Evolutionary conservation across 805 yeast species (phyloP).

Genomic region (Wickerhamiella cacticola): DNA sequence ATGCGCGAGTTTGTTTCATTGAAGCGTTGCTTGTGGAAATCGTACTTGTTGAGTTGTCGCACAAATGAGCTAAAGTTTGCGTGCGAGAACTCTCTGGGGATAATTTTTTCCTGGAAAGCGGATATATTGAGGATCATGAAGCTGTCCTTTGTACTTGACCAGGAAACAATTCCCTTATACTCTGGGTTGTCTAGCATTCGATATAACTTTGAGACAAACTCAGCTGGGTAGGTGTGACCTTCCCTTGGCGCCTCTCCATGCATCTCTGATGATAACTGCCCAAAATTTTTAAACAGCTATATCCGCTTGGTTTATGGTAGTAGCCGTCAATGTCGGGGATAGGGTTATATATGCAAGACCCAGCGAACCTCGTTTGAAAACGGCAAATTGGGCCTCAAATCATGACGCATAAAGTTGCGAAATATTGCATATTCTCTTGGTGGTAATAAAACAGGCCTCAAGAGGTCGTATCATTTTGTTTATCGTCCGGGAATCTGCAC

Average conservation of each 20-base stretch:
- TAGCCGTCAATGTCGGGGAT: slow-evolving; percentile 1
- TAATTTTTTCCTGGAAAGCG: slow-evolving; percentile 32
- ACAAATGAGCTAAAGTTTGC: slow-evolving; percentile 91
- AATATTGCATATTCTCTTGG: not conserved
- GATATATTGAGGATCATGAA: slow-evolving; percentile 67
- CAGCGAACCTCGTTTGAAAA: not conserved
- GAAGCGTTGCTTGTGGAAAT: slow-evolving; percentile 87
- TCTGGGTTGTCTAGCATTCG: slow-evolving; percentile 75
- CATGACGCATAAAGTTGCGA: not conserved
- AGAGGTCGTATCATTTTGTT: not conserved
- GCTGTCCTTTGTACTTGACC: slow-evolving; percentile 78
- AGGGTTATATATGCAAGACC: not conserved
- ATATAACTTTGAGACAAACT: slow-evolving; percentile 32
- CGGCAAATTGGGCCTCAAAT: not conserved
- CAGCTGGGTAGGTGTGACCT: slow-evolving; percentile 8
- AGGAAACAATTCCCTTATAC: slow-evolving; percentile 64
- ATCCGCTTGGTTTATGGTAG: slow-evolving; percentile 1
- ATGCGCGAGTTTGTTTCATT: slow-evolving; percentile 24
- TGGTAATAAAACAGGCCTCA: not conserved
- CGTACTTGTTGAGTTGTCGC: slow-evolving; percentile 90
- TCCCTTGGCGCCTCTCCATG: not conserved
- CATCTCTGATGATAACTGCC: not conserved
- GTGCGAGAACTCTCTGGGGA: slow-evolving; percentile 90
- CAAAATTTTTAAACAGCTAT: not conserved
- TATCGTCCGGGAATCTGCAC: not conserved